These are phyloP conservation scores for Linum lewisii DNA, from an alignment of 345 rosid genomes.

Conservation along the genomic window DNA sequence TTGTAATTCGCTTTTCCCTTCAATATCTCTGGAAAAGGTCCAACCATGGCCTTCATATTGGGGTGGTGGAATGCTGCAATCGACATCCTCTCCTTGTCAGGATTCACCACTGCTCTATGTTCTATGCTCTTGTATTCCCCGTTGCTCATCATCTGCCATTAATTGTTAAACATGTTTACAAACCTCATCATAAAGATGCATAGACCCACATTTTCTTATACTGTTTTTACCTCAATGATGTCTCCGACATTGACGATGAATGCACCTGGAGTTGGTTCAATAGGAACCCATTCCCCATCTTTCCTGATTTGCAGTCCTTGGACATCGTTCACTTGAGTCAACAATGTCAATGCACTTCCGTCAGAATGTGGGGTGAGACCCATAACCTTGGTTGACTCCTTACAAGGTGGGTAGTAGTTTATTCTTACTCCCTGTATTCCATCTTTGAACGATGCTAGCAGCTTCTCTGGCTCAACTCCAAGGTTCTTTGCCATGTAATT, in stretches of 20 bases:
- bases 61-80: neutral
- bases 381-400: constrained; percentile 20
- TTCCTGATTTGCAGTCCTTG: constrained; percentile 31
- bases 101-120: neutral
- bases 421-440: constrained; percentile 34
- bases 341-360: constrained; percentile 24
- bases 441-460: constrained; percentile 19
- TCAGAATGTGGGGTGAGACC: constrained; percentile 38
- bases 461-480: constrained; percentile 17
- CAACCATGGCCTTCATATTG: neutral
- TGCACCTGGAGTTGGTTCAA: constrained; percentile 25
- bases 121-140: constrained; percentile 7
- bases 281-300: constrained; percentile 22
- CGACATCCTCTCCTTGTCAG: neutral
- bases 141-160: neutral
- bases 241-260: constrained; percentile 27
- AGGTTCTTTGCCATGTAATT: constrained; percentile 26
- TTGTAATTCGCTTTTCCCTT: neutral
- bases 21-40: neutral
- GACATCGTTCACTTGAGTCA: constrained; percentile 22
- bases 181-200: no score
- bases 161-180: neutral
- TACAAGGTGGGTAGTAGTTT: constrained; percentile 38
- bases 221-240: constrained; percentile 25
- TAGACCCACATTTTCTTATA: neutral